Conservation (phyloP, 2,329 filamentous ascomycete species). For the Paraphaeosphaeria minitans region DNA sequence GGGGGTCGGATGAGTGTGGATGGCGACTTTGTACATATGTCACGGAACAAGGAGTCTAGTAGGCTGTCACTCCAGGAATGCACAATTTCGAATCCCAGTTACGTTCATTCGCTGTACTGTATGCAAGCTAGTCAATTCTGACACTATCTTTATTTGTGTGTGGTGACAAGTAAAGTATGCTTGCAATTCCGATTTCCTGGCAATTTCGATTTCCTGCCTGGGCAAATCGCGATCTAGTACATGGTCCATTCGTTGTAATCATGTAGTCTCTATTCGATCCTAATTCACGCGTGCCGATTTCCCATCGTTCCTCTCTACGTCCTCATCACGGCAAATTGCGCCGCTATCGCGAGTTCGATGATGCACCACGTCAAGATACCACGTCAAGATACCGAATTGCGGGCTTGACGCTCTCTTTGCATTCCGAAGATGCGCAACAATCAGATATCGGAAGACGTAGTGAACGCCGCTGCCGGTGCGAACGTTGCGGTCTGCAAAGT, state of each 20-base stretch:
- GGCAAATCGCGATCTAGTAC: neutral
- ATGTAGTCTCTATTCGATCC: neutral
- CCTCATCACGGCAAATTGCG: neutral
- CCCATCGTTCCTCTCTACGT: neutral
- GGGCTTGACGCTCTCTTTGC: no score
- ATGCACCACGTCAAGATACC: neutral
- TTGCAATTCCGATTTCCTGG: neutral
- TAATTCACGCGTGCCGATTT: neutral
- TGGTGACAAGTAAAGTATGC: neutral
- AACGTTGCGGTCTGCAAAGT: neutral
- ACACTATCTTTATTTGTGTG: no score
- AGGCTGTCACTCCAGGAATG: conserved; percentile 5
- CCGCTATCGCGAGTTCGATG: neutral
- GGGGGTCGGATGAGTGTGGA: neutral
- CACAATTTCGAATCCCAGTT: neutral
- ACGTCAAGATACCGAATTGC: no score
- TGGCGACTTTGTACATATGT: conserved; percentile 12
- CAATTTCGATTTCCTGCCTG: neutral
- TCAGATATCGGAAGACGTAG: neutral
- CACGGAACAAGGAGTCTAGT: conserved; percentile 10
- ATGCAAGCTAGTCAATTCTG: neutral
- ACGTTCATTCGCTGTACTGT: neutral
- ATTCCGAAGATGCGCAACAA: neutral
- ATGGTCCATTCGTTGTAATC: neutral
- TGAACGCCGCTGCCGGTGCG: neutral